phyloP scores from a whole-genome alignment of 2,329 filamentous ascomycete species.

The Arthrobotrys megalospora region DNA sequence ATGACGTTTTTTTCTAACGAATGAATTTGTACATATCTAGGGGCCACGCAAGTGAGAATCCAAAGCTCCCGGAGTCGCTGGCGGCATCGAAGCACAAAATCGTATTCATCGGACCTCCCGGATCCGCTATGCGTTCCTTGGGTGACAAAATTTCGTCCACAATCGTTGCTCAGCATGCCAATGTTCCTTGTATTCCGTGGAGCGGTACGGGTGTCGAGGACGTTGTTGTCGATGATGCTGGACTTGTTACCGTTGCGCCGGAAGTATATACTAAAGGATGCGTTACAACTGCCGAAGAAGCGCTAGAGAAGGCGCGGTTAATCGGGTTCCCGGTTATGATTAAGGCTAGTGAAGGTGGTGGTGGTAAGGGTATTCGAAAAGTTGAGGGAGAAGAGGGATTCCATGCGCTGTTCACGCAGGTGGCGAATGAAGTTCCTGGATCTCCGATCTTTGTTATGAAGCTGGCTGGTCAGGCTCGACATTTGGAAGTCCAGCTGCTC shows the following conservation, averaged over 20 bases:
- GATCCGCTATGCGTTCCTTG: conserved; percentile 97
- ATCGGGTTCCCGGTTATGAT: conserved; percentile 99
- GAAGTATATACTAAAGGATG: conserved; percentile 90
- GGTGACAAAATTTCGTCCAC: conserved; percentile 99
- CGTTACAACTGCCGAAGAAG: conserved; percentile 89
- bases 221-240: conserved; percentile 78
- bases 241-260: conserved; percentile 92
- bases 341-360: conserved; percentile 99
- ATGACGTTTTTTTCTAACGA: conserved; percentile 19
- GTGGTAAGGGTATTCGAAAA: conserved; percentile 99
- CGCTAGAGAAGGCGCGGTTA: conserved; percentile 84
- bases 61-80: conserved; percentile 94
- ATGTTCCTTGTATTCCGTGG: conserved; percentile 99
- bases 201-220: conserved; percentile 91
- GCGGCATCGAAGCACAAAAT: conserved; percentile 98
- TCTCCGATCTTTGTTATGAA: conserved; percentile 99
- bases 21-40: conserved; percentile 68
- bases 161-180: conserved; percentile 96
- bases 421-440: conserved; percentile 95
- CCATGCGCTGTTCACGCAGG: conserved; percentile 89
- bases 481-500: conserved; percentile 96
- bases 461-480: conserved; percentile 93
- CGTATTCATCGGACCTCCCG: conserved; percentile 97
- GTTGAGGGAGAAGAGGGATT: conserved; percentile 89
- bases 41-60: conserved; percentile 99